Conservation (phyloP, 2,329 filamentous ascomycete species). For the Akanthomyces dipterigenus region DNA sequence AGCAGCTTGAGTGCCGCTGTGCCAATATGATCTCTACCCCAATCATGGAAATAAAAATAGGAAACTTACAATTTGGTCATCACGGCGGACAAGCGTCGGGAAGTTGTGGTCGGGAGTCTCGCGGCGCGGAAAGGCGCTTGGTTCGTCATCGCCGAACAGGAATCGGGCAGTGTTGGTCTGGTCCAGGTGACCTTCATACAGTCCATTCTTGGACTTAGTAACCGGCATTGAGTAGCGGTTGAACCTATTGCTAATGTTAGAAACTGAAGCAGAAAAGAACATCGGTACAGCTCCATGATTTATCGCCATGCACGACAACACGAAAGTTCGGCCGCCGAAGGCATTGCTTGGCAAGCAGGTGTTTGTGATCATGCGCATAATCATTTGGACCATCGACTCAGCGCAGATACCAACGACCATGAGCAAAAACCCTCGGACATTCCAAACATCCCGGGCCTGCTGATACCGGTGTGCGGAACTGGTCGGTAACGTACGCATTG, state of each 20-base stretch:
- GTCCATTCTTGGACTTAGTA: constrained; percentile 59
- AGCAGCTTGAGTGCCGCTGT: background rate
- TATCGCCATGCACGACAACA: background rate
- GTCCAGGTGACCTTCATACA: constrained; percentile 63
- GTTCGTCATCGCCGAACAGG: constrained; percentile 74
- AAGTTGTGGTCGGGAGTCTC: constrained; percentile 77
- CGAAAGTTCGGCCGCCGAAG: background rate
- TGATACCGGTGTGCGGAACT: background rate
- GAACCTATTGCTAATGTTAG: constrained; percentile 44
- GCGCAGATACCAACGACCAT: background rate
- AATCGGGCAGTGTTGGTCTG: constrained; percentile 82
- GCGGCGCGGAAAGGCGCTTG: constrained; percentile 36
- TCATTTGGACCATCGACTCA: background rate
- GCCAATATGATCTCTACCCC: background rate
- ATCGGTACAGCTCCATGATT: background rate
- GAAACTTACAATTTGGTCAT: constrained; percentile 47
- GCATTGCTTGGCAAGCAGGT: background rate
- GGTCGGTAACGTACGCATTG: constrained; percentile 62
- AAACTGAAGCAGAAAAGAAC: background rate
- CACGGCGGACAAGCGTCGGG: constrained; percentile 69
- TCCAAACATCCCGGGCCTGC: background rate
- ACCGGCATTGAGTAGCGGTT: constrained; percentile 95
- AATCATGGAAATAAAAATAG: constrained; percentile 6
- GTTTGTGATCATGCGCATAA: background rate
- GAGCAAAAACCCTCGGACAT: background rate